A percentile compares a stretch with the other conserved stretches of the same genome.
Conservation (phyloP, 305 asterid species). For the Andrographis paniculata region DNA sequence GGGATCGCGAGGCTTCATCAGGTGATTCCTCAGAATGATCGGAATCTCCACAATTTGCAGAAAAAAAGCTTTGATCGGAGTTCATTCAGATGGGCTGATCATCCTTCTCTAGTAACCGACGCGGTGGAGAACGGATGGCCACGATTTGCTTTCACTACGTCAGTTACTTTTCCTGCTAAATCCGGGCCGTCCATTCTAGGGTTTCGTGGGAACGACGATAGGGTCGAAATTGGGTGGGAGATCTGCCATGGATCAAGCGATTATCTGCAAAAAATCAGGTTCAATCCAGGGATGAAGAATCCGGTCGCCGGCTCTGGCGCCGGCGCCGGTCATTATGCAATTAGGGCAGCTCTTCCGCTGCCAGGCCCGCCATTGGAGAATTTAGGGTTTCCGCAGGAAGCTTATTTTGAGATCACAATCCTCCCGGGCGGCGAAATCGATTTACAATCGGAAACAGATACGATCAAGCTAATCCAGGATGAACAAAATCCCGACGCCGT, state of each 20-base stretch:
- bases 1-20: conserved; percentile 35
- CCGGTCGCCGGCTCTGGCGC: not conserved
- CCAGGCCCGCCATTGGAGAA: conserved; percentile 73
- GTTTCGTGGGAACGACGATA: too few species aligned
- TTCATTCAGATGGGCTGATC: conserved; percentile 51
- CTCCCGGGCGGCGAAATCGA: conserved; percentile 21
- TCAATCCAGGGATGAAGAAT: conserved; percentile 38
- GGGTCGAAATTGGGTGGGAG: conserved; percentile 58
- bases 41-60: conserved; percentile 15
- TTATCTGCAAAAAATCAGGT: conserved; percentile 60
- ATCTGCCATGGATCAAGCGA: conserved; percentile 61
- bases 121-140: conserved; percentile 84
- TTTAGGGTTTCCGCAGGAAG: conserved; percentile 81
- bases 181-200: conserved; percentile 6
- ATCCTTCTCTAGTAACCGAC: conserved; percentile 46
- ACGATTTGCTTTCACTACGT: conserved; percentile 37
- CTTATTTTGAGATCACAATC: conserved; percentile 70
- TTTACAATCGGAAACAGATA: conserved; percentile 34
- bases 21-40: conserved; percentile 25
- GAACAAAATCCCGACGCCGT: too few species aligned
- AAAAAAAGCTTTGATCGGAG: not conserved
- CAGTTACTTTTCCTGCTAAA: conserved; percentile 30
- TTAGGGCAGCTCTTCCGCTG: conserved; percentile 55
- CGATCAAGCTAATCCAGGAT: conserved; percentile 33
- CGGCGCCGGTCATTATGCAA: conserved; percentile 20